Evolutionary conservation across 106 monocot genomes (phyloP), one percentile per base, ranked within the genome.

Genomic region (Acorus calamus): DNA sequence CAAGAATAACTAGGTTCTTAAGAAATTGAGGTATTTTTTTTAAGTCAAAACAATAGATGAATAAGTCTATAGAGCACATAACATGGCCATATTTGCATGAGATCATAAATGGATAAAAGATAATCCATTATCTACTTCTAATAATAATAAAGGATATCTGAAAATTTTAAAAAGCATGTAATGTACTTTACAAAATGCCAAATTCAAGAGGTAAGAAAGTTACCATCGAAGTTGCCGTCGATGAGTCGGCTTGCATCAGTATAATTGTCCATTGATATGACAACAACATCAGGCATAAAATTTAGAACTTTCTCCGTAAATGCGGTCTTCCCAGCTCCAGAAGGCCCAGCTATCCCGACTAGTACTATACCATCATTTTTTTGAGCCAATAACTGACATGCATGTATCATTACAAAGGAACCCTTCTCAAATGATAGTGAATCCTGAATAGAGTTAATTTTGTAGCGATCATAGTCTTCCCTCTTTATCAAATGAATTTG

Each of bases 161-260:
- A 28, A 28, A 28, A 28, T 28, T 1, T 28, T 28, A 28, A 28
- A 28, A 28, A 28, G 28, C 28, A 28, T 28, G 28, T 28, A 44
- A 47, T 43, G 8, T 0, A 41, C 3, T 3, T 52, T 55, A n/a
- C 5, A 28, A 61, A 52, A 65, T 28, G 28, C 28, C 28, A 28
- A 28, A 28, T 28, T 28, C 28, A 28, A 28, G 28, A 28, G 28
- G 28, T 28, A 7, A 10, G 56, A 47, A 60, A 59, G 9, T 78
- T 80, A 96, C 96, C 96, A 78, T 96, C 96, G 66, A 91, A 96
- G 69, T 96, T 96, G 45, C 96, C 96, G 73, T 96, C 96, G 68
- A 96, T 67, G 11, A 96, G 83, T 6, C 96, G 91, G 73, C 87
- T 96, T 47, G 96, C 52, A 66, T 88, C 96, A 77, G 90, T 96